Evolutionary conservation across 2,329 filamentous ascomycete species (phyloP), one percentile per base, ranked within the genome.

Genomic region (Epichloe sylvatica): DNA sequence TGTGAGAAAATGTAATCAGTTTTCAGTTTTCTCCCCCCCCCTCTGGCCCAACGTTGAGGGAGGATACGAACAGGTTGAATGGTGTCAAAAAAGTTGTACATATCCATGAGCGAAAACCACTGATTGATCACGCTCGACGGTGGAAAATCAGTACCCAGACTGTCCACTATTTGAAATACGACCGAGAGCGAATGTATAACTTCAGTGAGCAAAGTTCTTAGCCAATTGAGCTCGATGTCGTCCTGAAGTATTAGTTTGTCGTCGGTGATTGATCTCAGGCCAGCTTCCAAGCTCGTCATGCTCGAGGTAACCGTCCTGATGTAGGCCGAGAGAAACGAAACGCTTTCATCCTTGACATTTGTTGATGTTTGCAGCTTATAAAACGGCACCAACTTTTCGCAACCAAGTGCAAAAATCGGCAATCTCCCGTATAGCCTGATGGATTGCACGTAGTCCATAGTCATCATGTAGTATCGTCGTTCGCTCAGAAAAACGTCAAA

Each of bases 41-140:
- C 2, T 35, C n/a, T 25, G 11, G 15, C n/a, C 19, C 33, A 21
- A 3, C 25, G 9, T 19, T 45, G 4, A 17, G 34, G 5, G 23
- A 17, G 2, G 33, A 23, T 19, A 60, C 63, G 38, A 50, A 67
- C 62, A 25, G 67, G 64, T 50, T 69, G 67, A 45, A 90, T 71
- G 9, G 73, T 70, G 51, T 83, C 77, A 54, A 96, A 76, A 60
- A 94, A 95, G 46, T 67, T 70, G 59, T 78, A 81, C 13, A 77
- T 71, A 40, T 76, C 71, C 73, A 90, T 81, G 46, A 90, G 68
- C n/a, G 74, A 69, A 57, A 90, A 88, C 88, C 88, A 94, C 54
- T 77, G 72, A 38, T 78, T 69, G 17, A 89, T 72, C 6, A 81
- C 64, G 13, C 74, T 69, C 17, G 77, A 72, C 15, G 79, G 70